Percentiles rank a stretch among this genome's conserved stretches.
phyloP scores from a whole-genome alignment of 2,329 filamentous ascomycete species.

The Conoideocrella luteorostrata region DNA sequence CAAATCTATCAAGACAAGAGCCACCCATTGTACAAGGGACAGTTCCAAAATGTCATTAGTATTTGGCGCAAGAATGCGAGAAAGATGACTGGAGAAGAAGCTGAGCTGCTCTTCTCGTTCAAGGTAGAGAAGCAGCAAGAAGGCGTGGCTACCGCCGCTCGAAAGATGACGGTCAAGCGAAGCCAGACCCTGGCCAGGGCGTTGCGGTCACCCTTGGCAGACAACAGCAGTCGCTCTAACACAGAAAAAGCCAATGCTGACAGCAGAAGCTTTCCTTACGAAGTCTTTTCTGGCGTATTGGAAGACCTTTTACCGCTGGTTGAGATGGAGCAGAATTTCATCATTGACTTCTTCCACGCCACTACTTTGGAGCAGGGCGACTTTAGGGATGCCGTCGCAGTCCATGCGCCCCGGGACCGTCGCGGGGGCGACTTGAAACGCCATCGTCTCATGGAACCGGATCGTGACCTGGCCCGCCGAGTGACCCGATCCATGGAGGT shows the following conservation, averaged over 20 bases:
- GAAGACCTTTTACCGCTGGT: conserved; percentile 79
- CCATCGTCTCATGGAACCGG: conserved; percentile 77
- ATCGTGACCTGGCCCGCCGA: conserved; percentile 76
- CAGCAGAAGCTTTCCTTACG: conserved; percentile 65
- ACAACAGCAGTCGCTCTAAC: conserved; percentile 44
- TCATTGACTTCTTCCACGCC: conserved; percentile 94
- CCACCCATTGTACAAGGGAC: conserved; percentile 69
- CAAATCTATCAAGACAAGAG: conserved; percentile 74
- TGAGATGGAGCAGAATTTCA: conserved; percentile 92
- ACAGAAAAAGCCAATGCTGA: conserved; percentile 52
- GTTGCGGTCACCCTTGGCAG: conserved; percentile 61
- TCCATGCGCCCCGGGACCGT: conserved; percentile 59
- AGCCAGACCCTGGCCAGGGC: conserved; percentile 79
- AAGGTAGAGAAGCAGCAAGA: conserved; percentile 81
- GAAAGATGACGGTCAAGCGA: conserved; percentile 89
- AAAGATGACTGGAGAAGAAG: conserved; percentile 70
- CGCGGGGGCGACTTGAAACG: conserved; percentile 65
- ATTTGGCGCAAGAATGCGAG: conserved; percentile 75
- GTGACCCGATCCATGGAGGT: conserved; percentile 86
- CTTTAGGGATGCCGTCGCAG: conserved; percentile 73
- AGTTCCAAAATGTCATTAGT: conserved; percentile 71
- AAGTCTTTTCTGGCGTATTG: conserved; percentile 73
- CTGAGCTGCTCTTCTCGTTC: conserved; percentile 80
- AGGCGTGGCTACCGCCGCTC: conserved; percentile 65
- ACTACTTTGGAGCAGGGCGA: conserved; percentile 76